Evolutionary conservation across 1,284 basidiomycete genomes (phyloP).

Genomic region (Xerocomus nothofagi): DNA sequence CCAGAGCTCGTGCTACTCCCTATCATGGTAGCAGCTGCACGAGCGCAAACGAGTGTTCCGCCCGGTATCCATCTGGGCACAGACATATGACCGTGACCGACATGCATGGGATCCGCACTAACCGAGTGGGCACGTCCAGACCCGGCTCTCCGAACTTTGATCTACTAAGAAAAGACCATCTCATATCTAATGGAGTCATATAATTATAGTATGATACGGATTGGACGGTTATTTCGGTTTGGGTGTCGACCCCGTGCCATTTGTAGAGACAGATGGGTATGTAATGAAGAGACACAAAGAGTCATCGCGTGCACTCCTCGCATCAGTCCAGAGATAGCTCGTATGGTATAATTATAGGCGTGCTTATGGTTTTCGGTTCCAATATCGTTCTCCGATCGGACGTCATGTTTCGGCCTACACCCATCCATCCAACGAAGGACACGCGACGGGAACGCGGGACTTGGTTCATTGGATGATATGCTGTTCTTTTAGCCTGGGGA

Average conservation of each 20-base stretch:
- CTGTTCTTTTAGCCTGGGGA: not conserved
- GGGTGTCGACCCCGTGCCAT: not conserved
- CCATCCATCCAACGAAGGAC: not conserved
- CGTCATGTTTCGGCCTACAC: not conserved
- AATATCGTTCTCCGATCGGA: not conserved
- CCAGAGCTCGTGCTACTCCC: no score
- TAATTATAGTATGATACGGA: not conserved
- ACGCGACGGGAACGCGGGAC: not conserved
- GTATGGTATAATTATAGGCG: not conserved
- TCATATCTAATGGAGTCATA: not conserved
- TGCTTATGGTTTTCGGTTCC: not conserved
- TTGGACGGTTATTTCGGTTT: not conserved
- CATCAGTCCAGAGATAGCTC: not conserved
- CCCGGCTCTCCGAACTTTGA: not conserved
- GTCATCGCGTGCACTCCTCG: not conserved
- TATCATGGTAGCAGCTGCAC: no score
- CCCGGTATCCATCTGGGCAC: no score
- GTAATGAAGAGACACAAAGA: not conserved
- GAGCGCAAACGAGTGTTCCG: no score
- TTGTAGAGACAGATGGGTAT: not conserved
- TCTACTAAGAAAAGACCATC: slow-evolving; percentile 4
- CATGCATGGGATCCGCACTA: not conserved
- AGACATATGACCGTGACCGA: no score
- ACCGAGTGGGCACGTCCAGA: not conserved
- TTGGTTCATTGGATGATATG: not conserved